Conservation (phyloP, 2,329 filamentous ascomycete species). For the Ascochyta fabae region DNA sequence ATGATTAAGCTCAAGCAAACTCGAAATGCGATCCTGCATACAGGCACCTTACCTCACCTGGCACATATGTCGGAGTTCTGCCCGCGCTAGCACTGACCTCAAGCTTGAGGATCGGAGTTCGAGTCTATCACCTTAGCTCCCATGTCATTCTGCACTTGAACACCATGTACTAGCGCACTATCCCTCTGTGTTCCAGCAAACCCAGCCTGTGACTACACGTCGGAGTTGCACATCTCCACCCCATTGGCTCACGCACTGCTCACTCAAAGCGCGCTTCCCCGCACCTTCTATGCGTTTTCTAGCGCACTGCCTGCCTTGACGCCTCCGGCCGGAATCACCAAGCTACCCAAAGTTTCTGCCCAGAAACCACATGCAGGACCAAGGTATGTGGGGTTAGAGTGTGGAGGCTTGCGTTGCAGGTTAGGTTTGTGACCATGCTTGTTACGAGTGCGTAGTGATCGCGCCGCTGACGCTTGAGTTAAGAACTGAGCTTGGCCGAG, state of each 20-base stretch:
- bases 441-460: neutral
- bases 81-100: neutral
- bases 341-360: conserved; percentile 2
- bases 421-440: neutral
- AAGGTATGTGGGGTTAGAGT: neutral
- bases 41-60: neutral
- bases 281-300: conserved; percentile 8
- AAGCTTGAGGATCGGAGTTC: neutral
- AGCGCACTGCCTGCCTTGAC: conserved; percentile 2
- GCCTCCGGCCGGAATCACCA: conserved; percentile 5
- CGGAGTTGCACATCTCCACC: neutral
- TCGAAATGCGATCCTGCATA: neutral
- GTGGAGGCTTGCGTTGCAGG: conserved; percentile 2
- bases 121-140: neutral
- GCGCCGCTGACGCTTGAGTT: conserved; percentile 7
- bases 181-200: neutral
- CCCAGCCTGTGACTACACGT: neutral
- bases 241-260: neutral
- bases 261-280: conserved; percentile 1
- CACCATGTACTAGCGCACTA: neutral
- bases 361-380: conserved; percentile 3
- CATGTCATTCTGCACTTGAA: neutral
- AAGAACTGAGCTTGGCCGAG: neutral
- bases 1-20: neutral
- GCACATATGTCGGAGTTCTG: neutral